Conservation (phyloP, 441 rosid genomes). For the Populus trichocarpa region DNA sequence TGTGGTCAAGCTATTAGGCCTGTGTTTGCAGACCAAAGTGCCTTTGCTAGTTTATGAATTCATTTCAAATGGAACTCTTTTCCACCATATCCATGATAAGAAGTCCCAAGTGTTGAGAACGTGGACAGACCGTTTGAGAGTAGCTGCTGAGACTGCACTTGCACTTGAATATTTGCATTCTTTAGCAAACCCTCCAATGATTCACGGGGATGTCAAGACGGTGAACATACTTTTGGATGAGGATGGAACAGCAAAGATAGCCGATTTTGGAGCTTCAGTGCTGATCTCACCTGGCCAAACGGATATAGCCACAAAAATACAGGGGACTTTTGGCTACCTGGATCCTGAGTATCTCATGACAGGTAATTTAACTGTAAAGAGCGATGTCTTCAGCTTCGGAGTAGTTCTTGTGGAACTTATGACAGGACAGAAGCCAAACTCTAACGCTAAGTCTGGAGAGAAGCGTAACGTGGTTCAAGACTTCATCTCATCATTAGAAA, state of each 20-base stretch:
- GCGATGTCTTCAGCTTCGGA: conserved; percentile 33
- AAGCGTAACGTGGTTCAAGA: conserved; percentile 18
- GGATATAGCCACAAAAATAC: conserved; percentile 16
- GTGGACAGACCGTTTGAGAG: conserved; percentile 19
- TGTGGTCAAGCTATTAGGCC: too few species aligned
- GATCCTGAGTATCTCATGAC: conserved; percentile 35
- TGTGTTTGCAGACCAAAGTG: too few species aligned
- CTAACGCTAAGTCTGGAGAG: conserved; percentile 1
- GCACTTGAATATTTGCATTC: conserved; percentile 29
- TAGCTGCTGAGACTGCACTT: conserved; percentile 20
- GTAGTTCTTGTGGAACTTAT: conserved; percentile 34
- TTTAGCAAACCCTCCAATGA: conserved; percentile 24
- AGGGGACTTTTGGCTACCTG: conserved; percentile 34
- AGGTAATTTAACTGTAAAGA: conserved; percentile 23
- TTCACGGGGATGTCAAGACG: conserved; percentile 30
- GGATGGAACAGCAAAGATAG: conserved; percentile 16
- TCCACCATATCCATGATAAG: conserved; percentile 17
- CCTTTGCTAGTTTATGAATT: too few species aligned
- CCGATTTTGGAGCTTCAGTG: conserved; percentile 36
- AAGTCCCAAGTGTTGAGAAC: conserved; percentile 1
- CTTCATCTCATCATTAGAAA: conserved; percentile 20
- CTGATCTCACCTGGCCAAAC: conserved; percentile 22
- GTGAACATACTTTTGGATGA: conserved; percentile 22
- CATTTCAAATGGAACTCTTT: conserved; percentile 24
- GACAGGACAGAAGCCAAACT: conserved; percentile 24